Conservation (phyloP, 176 grass and related monocot genomes). For the Bothriochloa decipiens region DNA sequence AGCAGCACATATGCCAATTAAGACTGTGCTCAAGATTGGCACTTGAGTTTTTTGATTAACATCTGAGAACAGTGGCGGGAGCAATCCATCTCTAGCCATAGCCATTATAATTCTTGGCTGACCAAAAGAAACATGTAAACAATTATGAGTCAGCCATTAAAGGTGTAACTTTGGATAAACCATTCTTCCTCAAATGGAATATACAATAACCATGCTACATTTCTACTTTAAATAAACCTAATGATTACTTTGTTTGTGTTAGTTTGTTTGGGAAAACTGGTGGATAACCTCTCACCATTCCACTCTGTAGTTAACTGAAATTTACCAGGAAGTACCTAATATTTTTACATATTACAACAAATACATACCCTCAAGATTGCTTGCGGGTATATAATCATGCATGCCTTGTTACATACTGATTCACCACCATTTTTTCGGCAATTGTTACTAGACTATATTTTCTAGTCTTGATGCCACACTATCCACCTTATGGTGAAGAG, state of each 20-base stretch:
- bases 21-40: constrained; percentile 72
- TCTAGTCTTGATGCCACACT: neutral
- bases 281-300: neutral
- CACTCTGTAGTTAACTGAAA: constrained; percentile 12
- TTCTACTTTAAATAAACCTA: constrained; percentile 7
- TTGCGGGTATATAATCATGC: neutral
- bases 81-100: constrained; percentile 91
- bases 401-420: neutral
- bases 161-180: constrained; percentile 13
- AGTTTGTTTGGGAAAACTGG: neutral
- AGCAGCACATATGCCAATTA: constrained; percentile 72
- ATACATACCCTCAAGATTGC: neutral
- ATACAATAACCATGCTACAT: neutral
- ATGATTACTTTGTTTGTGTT: constrained; percentile 15
- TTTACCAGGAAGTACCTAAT: neutral
- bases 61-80: constrained; percentile 69
- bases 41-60: constrained; percentile 75
- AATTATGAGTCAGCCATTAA: constrained; percentile 22
- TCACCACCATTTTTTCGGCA: neutral
- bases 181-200: constrained; percentile 21
- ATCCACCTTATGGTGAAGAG: neutral
- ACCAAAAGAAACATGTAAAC: constrained; percentile 34
- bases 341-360: neutral
- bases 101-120: constrained; percentile 97
- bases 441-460: neutral